Conservation (phyloP, 2,329 filamentous ascomycete species). For the Cladophialophora psammophila region DNA sequence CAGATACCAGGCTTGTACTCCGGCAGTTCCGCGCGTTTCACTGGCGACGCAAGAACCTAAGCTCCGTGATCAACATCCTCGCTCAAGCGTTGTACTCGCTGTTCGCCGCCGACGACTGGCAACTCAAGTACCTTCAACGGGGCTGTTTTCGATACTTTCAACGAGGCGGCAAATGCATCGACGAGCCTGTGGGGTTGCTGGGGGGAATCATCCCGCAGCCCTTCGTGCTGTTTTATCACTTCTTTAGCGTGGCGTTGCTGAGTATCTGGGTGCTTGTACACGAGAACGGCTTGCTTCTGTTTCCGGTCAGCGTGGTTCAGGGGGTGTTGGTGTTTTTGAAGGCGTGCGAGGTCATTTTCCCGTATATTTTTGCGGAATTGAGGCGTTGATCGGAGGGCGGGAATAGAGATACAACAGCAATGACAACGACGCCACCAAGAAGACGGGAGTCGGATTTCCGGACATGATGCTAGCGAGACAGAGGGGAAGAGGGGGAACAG, state of each 20-base stretch:
- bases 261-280: constrained; percentile 75
- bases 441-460: not conserved
- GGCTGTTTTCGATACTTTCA: constrained; percentile 96
- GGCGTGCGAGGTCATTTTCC: constrained; percentile 81
- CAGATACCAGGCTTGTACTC: constrained; percentile 70
- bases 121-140: constrained; percentile 80
- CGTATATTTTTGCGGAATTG: constrained; percentile 77
- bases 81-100: constrained; percentile 90
- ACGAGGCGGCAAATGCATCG: constrained; percentile 71
- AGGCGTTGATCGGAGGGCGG: constrained; percentile 44
- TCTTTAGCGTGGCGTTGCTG: constrained; percentile 91
- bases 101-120: constrained; percentile 78
- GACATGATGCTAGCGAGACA: not conserved
- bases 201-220: constrained; percentile 82
- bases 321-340: constrained; percentile 77
- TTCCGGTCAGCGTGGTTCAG: constrained; percentile 71
- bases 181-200: constrained; percentile 81
- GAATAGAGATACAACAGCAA: not conserved
- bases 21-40: constrained; percentile 78
- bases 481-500: not conserved
- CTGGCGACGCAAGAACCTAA: constrained; percentile 82
- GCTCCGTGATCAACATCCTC: constrained; percentile 95
- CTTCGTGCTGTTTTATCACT: constrained; percentile 83
- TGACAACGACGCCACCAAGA: not conserved
- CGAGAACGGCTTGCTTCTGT: constrained; percentile 59